phyloP scores from a whole-genome alignment of 1,284 basidiomycete species.

The Earliella scabrosa region DNA sequence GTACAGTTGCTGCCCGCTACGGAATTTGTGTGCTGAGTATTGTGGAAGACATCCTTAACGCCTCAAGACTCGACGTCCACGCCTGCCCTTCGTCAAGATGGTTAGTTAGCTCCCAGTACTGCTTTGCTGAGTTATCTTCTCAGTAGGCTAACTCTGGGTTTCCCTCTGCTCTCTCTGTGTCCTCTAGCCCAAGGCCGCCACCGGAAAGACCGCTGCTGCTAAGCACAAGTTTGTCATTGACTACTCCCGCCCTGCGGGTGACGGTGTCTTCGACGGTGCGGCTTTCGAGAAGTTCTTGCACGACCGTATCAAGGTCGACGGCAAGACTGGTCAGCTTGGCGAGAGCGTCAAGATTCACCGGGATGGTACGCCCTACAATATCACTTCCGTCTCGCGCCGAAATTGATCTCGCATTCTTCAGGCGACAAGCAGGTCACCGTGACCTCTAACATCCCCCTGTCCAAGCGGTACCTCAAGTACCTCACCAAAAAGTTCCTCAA shows the following conservation, averaged over 20 bases:
- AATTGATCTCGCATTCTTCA: conserved; percentile 28
- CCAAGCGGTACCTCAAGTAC: conserved; percentile 93
- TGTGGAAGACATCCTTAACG: conserved; percentile 14
- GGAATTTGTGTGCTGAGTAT: conserved; percentile 6
- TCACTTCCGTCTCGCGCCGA: background rate
- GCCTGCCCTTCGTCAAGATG: conserved; percentile 50
- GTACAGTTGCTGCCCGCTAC: conserved; percentile 30
- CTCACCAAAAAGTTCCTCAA: conserved; percentile 97
- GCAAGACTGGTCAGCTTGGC: conserved; percentile 84
- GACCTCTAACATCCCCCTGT: conserved; percentile 83
- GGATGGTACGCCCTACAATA: conserved; percentile 62
- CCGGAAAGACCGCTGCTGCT: conserved; percentile 67
- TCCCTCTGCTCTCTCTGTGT: conserved; percentile 35
- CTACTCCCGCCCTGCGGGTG: conserved; percentile 91
- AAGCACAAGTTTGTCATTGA: conserved; percentile 96
- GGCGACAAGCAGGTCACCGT: conserved; percentile 81
- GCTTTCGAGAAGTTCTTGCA: conserved; percentile 94
- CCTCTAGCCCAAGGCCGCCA: conserved; percentile 67
- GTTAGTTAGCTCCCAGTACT: conserved; percentile 71
- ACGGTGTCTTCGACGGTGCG: conserved; percentile 91
- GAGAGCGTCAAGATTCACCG: conserved; percentile 83
- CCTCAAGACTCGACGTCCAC: conserved; percentile 32
- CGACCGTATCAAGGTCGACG: conserved; percentile 89
- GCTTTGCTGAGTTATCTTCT: conserved; percentile 93
- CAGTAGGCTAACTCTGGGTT: conserved; percentile 80